These are phyloP conservation scores for Pugionium cornutum DNA, from an alignment of 345 rosid species.

Conservation along the genomic window DNA sequence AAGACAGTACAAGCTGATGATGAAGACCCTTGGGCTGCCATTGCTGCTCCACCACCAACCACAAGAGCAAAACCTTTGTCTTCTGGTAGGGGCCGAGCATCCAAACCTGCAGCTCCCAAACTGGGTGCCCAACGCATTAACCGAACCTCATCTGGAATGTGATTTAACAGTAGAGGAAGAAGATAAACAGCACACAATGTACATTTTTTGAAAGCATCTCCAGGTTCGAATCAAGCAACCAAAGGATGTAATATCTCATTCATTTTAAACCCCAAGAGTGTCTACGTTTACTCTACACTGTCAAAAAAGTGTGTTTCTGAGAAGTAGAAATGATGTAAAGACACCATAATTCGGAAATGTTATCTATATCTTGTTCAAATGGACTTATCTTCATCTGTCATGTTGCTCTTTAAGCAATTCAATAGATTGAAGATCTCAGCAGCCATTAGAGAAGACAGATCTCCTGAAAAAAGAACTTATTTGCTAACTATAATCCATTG, in stretches of 20 bases:
- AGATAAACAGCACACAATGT: constrained; percentile 42
- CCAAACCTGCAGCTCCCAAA: constrained; percentile 66
- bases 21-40: constrained; percentile 94
- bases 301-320: constrained; percentile 17
- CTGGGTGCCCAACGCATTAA: constrained; percentile 92
- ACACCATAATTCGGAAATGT: constrained; percentile 20
- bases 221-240: constrained; percentile 31
- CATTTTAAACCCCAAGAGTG: constrained; percentile 42
- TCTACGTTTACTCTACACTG: constrained; percentile 16
- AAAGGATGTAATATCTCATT: constrained; percentile 53
- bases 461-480: too few species aligned
- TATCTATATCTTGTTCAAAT: constrained; percentile 16
- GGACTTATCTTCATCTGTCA: constrained; percentile 40
- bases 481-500: too few species aligned
- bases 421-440: constrained; percentile 48
- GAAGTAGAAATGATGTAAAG: constrained; percentile 32
- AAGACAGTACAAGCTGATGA: constrained; percentile 51
- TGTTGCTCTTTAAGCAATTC: constrained; percentile 43
- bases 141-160: constrained; percentile 76
- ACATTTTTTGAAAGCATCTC: constrained; percentile 46
- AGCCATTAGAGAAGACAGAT: constrained; percentile 46
- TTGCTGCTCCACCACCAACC: constrained; percentile 93
- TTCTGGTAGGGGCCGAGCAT: constrained; percentile 72
- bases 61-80: constrained; percentile 74
- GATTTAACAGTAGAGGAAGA: constrained; percentile 30